phyloP scores from a whole-genome alignment of 2,329 filamentous ascomycete genomes.

The Colletotrichum incanum region DNA sequence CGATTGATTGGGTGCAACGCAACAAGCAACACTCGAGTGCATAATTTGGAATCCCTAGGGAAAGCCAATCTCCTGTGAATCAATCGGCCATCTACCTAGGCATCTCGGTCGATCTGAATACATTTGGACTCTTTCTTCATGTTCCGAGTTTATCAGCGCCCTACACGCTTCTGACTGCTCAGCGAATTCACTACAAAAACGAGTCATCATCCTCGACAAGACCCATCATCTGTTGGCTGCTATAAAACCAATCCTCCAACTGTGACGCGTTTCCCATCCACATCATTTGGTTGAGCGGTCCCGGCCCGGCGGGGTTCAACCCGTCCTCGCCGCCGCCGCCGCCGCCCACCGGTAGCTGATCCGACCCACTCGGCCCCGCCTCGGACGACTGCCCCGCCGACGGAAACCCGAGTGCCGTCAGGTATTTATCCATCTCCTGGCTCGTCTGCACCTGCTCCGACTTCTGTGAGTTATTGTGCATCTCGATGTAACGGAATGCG shows the following conservation, averaged over 20 bases:
- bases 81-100: background rate
- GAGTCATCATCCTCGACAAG: slow-evolving; percentile 50
- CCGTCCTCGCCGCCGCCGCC: slow-evolving; percentile 1
- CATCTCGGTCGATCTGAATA: background rate
- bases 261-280: slow-evolving; percentile 57
- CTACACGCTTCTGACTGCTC: background rate
- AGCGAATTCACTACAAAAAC: slow-evolving; percentile 6
- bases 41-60: background rate
- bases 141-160: background rate
- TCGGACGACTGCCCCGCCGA: slow-evolving; percentile 33
- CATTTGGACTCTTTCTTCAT: background rate
- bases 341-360: slow-evolving; percentile 6
- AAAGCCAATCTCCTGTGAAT: background rate
- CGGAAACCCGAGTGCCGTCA: slow-evolving; percentile 66
- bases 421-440: slow-evolving; percentile 65
- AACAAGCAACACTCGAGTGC: background rate
- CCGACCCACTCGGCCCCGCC: slow-evolving; percentile 9
- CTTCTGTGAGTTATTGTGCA: slow-evolving; percentile 55
- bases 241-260: slow-evolving; percentile 57
- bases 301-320: slow-evolving; percentile 30
- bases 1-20: background rate
- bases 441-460: slow-evolving; percentile 52
- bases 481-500: slow-evolving; percentile 72
- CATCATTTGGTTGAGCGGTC: slow-evolving; percentile 48
- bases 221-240: slow-evolving; percentile 56